Evolutionary conservation across 768 basidiomycete genomes (phyloP), one percentile per base, ranked within the genome.

Genomic region (Lactifluus pinguis): DNA sequence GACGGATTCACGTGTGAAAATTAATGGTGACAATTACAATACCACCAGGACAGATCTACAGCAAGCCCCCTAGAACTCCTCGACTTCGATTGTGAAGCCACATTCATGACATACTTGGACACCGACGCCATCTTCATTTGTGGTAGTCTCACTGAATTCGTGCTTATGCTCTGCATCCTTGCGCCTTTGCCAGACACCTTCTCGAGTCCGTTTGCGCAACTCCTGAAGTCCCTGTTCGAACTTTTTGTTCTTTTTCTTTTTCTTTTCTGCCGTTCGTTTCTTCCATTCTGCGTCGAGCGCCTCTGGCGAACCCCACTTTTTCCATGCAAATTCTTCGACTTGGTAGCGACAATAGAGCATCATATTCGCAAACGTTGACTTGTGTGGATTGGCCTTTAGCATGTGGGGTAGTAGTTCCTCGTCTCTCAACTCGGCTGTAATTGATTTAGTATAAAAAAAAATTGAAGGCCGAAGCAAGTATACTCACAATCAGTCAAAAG

Each of bases 331-430:
- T 49, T 86, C 90, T 72, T 99, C 97, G 2, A 97, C 92, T 72
- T 98, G 95, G 69, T 77, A 87, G 38, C 97, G 85, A 5, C 98
- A 78, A 74, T 89, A 98, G 21, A 99, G 80, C 97, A 98, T 98
- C 97, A 98, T 98, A 77, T 98, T 99, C 39, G 90, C 89, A 70
- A 90, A 98, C 0, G 92, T 95, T 11, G 93, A 89, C 65, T 90
- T 88, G 76, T 97, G 94, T 4, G 92, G 95, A 71, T 98, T 98
- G 19, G 92, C 89, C 69, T 95, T 92, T 59, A 98, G 79, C 29
- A 95, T 77, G 72, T 99, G 97, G 0, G 95, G 97, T 65, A 99
- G 81, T 17, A 88, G 75, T 67, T 97, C 92, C 68, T 90, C 84
- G 70, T 99, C 97, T 59, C 88, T 85, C 30, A 99, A 78, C 70